Evolutionary conservation across 805 yeast species (phyloP).

Genomic region (Wickerhamiella musiphila): DNA sequence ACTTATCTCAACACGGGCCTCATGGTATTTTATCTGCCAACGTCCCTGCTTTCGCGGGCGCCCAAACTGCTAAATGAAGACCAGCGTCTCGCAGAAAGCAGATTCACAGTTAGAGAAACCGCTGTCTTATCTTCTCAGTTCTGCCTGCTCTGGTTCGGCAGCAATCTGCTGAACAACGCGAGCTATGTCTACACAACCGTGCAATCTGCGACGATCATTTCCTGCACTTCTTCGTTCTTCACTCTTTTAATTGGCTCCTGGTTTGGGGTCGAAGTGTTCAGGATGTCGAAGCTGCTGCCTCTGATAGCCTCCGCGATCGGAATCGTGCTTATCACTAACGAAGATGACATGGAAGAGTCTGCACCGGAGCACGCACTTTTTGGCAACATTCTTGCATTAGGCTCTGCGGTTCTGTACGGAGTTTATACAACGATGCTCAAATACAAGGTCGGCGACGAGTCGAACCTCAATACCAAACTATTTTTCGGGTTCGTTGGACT

Average conservation of each 20-base stretch:
- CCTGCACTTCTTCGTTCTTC: conserved; percentile 87
- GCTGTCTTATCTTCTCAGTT: conserved; percentile 61
- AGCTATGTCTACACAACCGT: conserved; percentile 79
- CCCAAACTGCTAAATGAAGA: conserved; percentile 4
- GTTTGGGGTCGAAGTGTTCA: conserved; percentile 53
- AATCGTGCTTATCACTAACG: conserved; percentile 56
- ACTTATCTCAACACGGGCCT: conserved; percentile 84
- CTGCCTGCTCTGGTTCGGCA: conserved; percentile 75
- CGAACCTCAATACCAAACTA: conserved; percentile 62
- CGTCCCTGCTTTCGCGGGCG: conserved; percentile 29
- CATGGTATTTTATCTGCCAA: conserved; percentile 51
- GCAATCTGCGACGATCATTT: conserved; percentile 81
- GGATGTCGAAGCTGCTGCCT: conserved; percentile 47
- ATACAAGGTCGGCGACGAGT: conserved; percentile 51
- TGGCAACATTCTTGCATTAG: conserved; percentile 68
- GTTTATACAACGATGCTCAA: conserved; percentile 75
- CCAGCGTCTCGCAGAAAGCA: neutral
- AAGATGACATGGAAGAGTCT: conserved; percentile 18
- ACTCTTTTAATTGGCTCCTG: conserved; percentile 68
- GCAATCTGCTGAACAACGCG: conserved; percentile 79
- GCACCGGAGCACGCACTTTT: conserved; percentile 24
- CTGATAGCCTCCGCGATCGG: conserved; percentile 60
- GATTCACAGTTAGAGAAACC: conserved; percentile 34
- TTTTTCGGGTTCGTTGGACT: conserved; percentile 94
- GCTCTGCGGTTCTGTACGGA: conserved; percentile 84